Evolutionary conservation across 257 asterid genomes (phyloP), one percentile per base, ranked within the genome.

Genomic region (Cynanchum wilfordii): DNA sequence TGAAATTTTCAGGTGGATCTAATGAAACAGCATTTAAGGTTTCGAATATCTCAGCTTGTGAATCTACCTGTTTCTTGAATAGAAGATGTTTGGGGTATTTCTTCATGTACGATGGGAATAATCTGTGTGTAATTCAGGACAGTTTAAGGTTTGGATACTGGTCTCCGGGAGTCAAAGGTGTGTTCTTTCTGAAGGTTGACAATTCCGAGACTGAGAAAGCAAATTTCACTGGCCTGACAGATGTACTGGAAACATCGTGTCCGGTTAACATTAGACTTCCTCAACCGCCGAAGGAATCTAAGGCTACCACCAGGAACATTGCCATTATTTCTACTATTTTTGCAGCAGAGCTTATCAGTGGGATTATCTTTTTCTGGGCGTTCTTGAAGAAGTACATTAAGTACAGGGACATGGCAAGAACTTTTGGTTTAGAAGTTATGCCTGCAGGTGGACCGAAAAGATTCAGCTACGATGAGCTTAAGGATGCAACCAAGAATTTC

Each of bases 321-420:
- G 86, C 69, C 64, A 85, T 92, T 42, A 78, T 90, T 40, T 75
- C 89, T 38, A 71, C 94, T 10, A 62, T 92, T 17, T 87, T 92
- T 72, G 88, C 83, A 38, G 96, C 94, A 33, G 98, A 92, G 90
- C 89, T 92, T 24, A 75, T 92, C 8, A 79, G 90, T 80, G 98
- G 94, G 4, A 84, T 81, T 25, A 81, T 86, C 76, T 90, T 90
- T 88, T 88, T 92, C 73, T 86, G 96, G 96, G 79, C 94, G 7
- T 88, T 92, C 72, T 69, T 88, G 27, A 90, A 87, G 72, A 88
- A 92, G 89, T 92, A 92, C 57, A 85, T 80, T 8, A 88, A 89
- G 89, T 92, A 89, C 22, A 85, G 96, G 87, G 96, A 92, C 73
- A 92, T 92, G 96, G 98, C 98, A 0, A 81, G 91, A 84, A 88